Evolutionary conservation across 768 basidiomycete species (phyloP).

Genomic region (Hypholoma sublateritium): DNA sequence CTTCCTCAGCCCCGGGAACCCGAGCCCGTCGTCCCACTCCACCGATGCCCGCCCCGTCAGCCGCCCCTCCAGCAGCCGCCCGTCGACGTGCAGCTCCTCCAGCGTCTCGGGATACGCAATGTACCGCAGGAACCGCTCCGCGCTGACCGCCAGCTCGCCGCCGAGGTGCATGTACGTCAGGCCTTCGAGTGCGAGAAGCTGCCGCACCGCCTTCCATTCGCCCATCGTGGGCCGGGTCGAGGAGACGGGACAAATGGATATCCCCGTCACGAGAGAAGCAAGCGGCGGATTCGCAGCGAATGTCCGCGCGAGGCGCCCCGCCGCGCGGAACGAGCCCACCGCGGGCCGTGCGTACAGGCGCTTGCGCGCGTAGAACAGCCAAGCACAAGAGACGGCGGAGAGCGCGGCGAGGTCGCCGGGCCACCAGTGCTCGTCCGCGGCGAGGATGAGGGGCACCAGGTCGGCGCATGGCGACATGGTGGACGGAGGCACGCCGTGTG

Average conservation of each 20-base stretch:
- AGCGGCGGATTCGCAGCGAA: conserved; percentile 37
- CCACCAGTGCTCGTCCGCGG: conserved; percentile 52
- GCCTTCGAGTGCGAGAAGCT: conserved; percentile 41
- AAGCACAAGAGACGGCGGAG: conserved; percentile 48
- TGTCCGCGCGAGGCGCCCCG: conserved; percentile 40
- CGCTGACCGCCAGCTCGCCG: conserved; percentile 43
- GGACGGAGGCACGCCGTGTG: conserved; percentile 6
- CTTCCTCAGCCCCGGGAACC: conserved; percentile 41
- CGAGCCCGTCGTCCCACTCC: conserved; percentile 54
- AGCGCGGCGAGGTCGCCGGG: conserved; percentile 46
- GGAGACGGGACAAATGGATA: conserved; percentile 31
- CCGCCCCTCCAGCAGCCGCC: conserved; percentile 29
- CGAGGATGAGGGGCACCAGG: conserved; percentile 52
- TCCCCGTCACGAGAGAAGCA: conserved; percentile 33
- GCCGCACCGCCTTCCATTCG: conserved; percentile 38
- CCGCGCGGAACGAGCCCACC: conserved; percentile 40
- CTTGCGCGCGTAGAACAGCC: conserved; percentile 43
- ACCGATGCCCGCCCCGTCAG: conserved; percentile 36
- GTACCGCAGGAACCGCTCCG: conserved; percentile 47
- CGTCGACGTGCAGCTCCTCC: conserved; percentile 46
- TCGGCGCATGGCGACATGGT: conserved; percentile 32
- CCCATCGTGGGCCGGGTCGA: conserved; percentile 15
- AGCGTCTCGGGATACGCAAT: conserved; percentile 41
- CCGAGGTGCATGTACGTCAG: conserved; percentile 45
- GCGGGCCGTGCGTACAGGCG: conserved; percentile 45